These are phyloP conservation scores for Boletus sp. DNA, from an alignment of 768 basidiomycete genomes.

Conservation along the genomic window DNA sequence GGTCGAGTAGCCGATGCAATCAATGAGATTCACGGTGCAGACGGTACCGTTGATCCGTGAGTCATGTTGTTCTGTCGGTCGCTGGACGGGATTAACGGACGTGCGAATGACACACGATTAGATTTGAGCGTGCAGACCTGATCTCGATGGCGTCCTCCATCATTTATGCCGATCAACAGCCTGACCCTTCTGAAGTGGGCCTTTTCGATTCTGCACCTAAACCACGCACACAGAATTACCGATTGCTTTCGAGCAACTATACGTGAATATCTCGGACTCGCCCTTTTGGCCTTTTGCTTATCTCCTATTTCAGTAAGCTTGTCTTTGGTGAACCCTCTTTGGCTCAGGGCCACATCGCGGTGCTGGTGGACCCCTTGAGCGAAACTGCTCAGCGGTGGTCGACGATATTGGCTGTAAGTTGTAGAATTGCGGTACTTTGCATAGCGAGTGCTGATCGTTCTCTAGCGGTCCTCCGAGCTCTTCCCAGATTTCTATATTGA, in stretches of 20 bases:
- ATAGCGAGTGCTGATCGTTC: neutral
- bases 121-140: conserved; percentile 54
- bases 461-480: conserved; percentile 32
- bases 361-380: conserved; percentile 82
- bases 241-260: conserved; percentile 54
- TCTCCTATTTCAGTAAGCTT: conserved; percentile 51
- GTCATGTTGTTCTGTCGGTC: conserved; percentile 15
- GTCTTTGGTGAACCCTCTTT: conserved; percentile 63
- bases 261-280: conserved; percentile 49
- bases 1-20: conserved; percentile 69
- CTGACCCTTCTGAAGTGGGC: conserved; percentile 71
- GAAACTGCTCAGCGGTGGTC: conserved; percentile 87
- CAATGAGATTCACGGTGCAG: conserved; percentile 44
- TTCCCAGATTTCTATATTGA: conserved; percentile 67
- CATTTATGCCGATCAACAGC: conserved; percentile 65
- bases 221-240: conserved; percentile 62
- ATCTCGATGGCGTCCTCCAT: conserved; percentile 69
- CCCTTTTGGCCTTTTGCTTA: neutral
- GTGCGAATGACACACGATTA: conserved; percentile 26
- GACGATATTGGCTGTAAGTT: conserved; percentile 65
- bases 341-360: conserved; percentile 67
- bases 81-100: neutral
- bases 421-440: neutral
- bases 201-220: conserved; percentile 65
- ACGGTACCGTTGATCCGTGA: conserved; percentile 42